Evolutionary conservation across 345 rosid species (phyloP), one percentile per base, ranked within the genome.

Genomic region (Pelargonium nanum): DNA sequence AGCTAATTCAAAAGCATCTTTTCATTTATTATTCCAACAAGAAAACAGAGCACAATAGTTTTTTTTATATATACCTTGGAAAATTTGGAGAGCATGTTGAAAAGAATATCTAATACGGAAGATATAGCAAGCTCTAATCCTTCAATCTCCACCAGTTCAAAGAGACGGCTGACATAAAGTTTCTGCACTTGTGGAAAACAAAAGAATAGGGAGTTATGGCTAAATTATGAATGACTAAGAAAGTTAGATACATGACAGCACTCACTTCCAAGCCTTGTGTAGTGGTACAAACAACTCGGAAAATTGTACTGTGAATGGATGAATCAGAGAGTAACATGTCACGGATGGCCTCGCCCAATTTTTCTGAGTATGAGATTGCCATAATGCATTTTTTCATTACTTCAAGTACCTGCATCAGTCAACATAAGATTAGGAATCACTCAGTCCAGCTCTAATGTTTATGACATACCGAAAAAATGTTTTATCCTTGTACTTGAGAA

Each of bases 191-290:
- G 55, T 64, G 44, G 10, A 62, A 62, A 72, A 53, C 54, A 60
- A 22, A 53, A 64, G 24, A 59, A 22, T 22, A 8, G 40, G 23
- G 50, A 67, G 23, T 24, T 21, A 48, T 19, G 19, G 10, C 23
- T 51, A 45, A 25, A 22, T 28, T 53, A 60, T 22, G 24, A 59
- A 58, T 69, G 17, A 19, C 34, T 23, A 53, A 22, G 28, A 55
- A 62, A 32, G 62, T 22, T 60, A 34, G 58, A 59, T 53, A 56
- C 23, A 40, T 54, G 66, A 54, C 55, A 73, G 28, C 24, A 56
- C 87, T 74, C 67, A 92, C 98, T 95, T 93, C 97, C 68, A 93
- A 78, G 61, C 81, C 72, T 69, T 78, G 82, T 16, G 80, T 76
- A 52, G 88, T 87, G 22, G 81, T 87, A 71, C 99, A 85, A 65